Evolutionary conservation across 305 asterid genomes (phyloP), one percentile per base, ranked within the genome.

Genomic region (Striga hermonthica): DNA sequence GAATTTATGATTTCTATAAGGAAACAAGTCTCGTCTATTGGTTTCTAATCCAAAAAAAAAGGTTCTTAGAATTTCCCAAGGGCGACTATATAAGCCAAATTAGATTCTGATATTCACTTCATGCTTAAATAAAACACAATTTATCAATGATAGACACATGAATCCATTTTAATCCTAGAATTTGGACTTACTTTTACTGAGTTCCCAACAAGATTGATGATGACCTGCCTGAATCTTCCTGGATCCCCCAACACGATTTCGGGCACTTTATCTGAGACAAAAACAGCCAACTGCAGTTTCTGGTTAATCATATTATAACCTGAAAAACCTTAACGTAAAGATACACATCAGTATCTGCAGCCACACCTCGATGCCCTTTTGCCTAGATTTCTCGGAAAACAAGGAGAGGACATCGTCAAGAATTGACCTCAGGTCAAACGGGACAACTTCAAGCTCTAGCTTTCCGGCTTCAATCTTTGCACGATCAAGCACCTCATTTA

Each of bases 211-310:
- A 92, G 96, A 74, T 92, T 92, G 65, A 87, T 92, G 43, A 92
- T 86, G 72, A 89, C 98, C 81, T 92, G 98, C 67, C 98, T 71
- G 79, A 92, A 87, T 78, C 98, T 84, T 76, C 98, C 96, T 1
- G 98, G 96, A 74, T 92, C 98, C 52, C 98, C 98, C 72, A 85
- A 70, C 39, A 89, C 88, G 47, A 84, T 74, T 72, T 89, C 88
- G 14, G 98, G 98, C 66, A 92, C 98, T 78, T 84, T 76, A 62
- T 89, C 96, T 65, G 98, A 92, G 65, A 92, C 96, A 66, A 89
- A 79, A 65, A 83, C 97, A 31, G 96, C 95, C 85, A 92, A 81
- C 97, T 91, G 83, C 73, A 75, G 58, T 65, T 68, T 63, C 89
- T 73, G 78, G 73, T 56, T 56, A 77, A 57, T 65, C 2, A 69